phyloP scores from a whole-genome alignment of 345 rosid genomes.

The Syzygium aqueum region DNA sequence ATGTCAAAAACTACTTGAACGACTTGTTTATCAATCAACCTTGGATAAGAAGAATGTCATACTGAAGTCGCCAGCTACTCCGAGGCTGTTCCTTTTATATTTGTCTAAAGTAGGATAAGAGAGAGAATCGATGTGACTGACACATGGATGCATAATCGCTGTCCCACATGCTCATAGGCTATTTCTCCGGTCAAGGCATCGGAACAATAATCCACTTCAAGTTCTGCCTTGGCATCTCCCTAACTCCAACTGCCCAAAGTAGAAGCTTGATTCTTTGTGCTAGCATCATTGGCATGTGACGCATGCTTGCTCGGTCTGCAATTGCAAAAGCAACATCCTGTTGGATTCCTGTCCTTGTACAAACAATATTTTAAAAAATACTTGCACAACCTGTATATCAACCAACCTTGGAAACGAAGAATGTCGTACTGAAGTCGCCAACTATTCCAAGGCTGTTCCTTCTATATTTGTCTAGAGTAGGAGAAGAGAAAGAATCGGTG shows the following conservation, averaged over 20 bases:
- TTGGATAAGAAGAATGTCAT: background rate
- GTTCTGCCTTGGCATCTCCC: background rate
- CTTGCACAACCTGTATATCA: background rate
- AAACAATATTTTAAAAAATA: background rate
- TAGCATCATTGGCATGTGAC: too few relatives aligned
- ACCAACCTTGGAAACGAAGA: background rate
- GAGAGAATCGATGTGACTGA: background rate
- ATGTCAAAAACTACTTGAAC: background rate
- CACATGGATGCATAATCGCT: background rate
- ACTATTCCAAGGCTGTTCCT: background rate
- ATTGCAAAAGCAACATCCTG: background rate
- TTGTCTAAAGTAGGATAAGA: background rate
- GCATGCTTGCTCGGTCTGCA: background rate
- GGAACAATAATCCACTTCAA: background rate
- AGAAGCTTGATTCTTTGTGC: too few relatives aligned
- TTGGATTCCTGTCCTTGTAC: background rate
- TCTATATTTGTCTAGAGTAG: background rate
- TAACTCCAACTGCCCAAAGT: too few relatives aligned
- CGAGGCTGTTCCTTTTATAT: background rate
- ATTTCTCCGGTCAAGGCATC: background rate
- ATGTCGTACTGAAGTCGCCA: background rate
- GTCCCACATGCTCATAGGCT: background rate
- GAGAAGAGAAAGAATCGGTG: background rate
- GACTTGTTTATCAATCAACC: background rate
- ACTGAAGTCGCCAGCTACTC: background rate